phyloP scores from a whole-genome alignment of 148 eudicot species.

The Camellia lanceoleosa region DNA sequence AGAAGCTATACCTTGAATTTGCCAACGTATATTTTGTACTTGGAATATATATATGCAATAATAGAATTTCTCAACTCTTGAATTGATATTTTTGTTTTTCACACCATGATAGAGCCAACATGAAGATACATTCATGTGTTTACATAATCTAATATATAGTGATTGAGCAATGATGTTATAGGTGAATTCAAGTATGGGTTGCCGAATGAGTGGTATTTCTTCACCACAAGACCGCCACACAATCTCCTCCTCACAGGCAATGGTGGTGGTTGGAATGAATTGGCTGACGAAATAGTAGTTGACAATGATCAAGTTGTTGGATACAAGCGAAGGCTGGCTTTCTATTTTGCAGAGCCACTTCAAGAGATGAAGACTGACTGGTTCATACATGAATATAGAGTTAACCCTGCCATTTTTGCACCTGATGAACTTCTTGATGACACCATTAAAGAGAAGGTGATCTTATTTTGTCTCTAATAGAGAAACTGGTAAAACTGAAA shows the following conservation, averaged over 20 bases:
- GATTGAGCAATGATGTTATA: neutral
- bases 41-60: neutral
- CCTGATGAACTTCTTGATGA: neutral
- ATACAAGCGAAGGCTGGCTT: neutral
- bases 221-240: neutral
- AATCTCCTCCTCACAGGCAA: neutral
- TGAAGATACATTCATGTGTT: too few relatives aligned
- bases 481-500: too few relatives aligned
- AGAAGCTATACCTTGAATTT: too few relatives aligned
- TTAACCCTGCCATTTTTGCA: neutral
- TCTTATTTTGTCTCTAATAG: too few relatives aligned
- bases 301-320: neutral
- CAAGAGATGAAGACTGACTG: neutral
- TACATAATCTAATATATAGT: neutral
- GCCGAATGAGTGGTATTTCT: neutral
- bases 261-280: neutral
- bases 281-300: neutral
- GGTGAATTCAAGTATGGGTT: neutral
- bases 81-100: too few relatives aligned
- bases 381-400: slow-evolving; percentile 6
- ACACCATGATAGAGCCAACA: too few relatives aligned
- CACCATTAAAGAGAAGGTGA: neutral
- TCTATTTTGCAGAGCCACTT: neutral
- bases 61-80: neutral
- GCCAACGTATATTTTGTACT: too few relatives aligned